A percentile compares a stretch with the other conserved stretches of the same genome.
phyloP scores from a whole-genome alignment of 345 rosid genomes.

The Gossypium sturtianum region DNA sequence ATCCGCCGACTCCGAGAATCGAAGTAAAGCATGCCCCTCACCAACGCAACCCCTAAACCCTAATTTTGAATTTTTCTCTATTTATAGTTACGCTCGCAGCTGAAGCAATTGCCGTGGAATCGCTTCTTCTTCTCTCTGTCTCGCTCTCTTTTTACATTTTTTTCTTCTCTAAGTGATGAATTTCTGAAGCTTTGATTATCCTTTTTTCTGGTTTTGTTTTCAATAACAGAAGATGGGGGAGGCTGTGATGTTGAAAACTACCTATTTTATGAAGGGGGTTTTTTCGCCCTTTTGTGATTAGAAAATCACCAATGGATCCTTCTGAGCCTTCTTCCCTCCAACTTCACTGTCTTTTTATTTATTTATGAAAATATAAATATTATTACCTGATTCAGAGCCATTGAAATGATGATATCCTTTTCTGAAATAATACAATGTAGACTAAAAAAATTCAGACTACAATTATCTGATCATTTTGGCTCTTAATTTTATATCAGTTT shows the following conservation, averaged over 20 bases:
- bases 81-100: background rate
- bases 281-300: constrained; percentile 27
- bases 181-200: background rate
- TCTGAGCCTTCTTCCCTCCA: constrained; percentile 32
- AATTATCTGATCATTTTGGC: constrained; percentile 69
- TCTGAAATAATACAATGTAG: constrained; percentile 45
- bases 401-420: constrained; percentile 29
- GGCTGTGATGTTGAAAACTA: constrained; percentile 48
- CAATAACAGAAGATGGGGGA: background rate
- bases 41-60: background rate
- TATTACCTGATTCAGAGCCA: constrained; percentile 18
- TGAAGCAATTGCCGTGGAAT: background rate
- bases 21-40: background rate
- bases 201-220: background rate
- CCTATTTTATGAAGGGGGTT: constrained; percentile 51
- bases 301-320: constrained; percentile 60
- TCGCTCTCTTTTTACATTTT: too few species aligned
- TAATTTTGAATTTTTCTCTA: background rate
- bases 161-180: background rate
- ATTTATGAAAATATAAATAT: background rate
- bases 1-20: background rate
- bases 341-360: background rate
- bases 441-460: constrained; percentile 61
- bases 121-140: background rate
- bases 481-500: background rate